Evolutionary conservation across 805 yeast species (phyloP).

Genomic region (Lipomyces starkeyi): DNA sequence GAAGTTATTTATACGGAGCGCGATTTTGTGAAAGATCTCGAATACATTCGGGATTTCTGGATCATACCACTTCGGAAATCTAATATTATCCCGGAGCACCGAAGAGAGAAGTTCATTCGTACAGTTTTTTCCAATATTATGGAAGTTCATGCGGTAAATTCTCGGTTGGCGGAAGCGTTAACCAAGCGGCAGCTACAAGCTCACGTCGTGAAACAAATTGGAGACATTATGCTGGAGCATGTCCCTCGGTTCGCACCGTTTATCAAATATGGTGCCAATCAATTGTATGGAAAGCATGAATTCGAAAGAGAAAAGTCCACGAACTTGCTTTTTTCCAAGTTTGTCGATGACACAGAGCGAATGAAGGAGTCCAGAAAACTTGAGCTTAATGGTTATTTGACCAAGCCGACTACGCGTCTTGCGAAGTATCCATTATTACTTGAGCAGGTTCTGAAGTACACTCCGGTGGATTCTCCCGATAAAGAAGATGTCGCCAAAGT

Average conservation of each 20-base stretch:
- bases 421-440: constrained; percentile 90
- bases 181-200: constrained; percentile 84
- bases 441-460: constrained; percentile 80
- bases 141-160: constrained; percentile 83
- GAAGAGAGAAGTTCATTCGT: constrained; percentile 87
- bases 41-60: constrained; percentile 90
- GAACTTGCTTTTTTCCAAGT: constrained; percentile 89
- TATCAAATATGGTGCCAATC: constrained; percentile 90
- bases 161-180: constrained; percentile 85
- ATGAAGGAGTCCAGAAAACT: constrained; percentile 84
- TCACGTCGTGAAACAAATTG: constrained; percentile 83
- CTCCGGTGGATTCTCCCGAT: constrained; percentile 78
- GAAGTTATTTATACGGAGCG: constrained; percentile 94
- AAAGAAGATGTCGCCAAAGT: constrained; percentile 71
- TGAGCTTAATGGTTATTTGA: constrained; percentile 89
- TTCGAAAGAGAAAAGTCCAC: constrained; percentile 91
- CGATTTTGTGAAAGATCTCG: constrained; percentile 92
- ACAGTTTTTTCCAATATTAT: constrained; percentile 89
- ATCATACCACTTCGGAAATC: constrained; percentile 88
- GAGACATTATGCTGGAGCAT: constrained; percentile 83
- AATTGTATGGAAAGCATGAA: constrained; percentile 93
- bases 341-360: constrained; percentile 87
- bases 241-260: constrained; percentile 91
- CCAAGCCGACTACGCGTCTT: constrained; percentile 94
- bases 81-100: constrained; percentile 83